Conservation (phyloP, 192 early-diverging fungal genomes). For the Mortierella antarctica region DNA sequence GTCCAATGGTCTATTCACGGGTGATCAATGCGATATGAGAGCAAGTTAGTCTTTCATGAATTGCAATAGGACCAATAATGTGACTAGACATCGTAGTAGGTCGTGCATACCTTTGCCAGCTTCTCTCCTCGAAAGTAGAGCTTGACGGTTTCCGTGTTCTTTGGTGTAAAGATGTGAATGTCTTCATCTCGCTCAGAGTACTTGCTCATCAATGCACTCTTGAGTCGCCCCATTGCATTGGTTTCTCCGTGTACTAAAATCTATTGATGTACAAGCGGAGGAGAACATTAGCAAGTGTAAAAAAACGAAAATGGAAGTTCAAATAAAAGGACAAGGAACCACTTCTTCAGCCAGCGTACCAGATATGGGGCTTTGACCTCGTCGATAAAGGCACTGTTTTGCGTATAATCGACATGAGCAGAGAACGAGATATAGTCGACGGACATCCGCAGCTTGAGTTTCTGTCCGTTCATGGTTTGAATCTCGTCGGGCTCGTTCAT, state of each 20-base stretch:
- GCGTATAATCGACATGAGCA: slow-evolving; percentile 96
- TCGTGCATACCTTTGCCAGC: slow-evolving; percentile 78
- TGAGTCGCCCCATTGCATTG: slow-evolving; percentile 92
- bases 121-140: slow-evolving; percentile 96
- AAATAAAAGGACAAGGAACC: not conserved
- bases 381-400: slow-evolving; percentile 97
- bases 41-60: not conserved
- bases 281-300: not conserved
- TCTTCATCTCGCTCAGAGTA: slow-evolving; percentile 83
- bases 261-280: slow-evolving; percentile 24
- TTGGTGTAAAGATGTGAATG: slow-evolving; percentile 88
- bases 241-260: slow-evolving; percentile 96
- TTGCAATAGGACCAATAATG: not conserved
- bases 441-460: slow-evolving; percentile 81
- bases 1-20: slow-evolving; percentile 76
- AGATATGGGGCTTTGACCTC: slow-evolving; percentile 92
- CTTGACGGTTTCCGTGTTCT: slow-evolving; percentile 89
- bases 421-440: slow-evolving; percentile 98
- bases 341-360: slow-evolving; percentile 51
- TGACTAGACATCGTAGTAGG: not conserved
- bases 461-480: slow-evolving; percentile 80
- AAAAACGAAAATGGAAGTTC: not conserved
- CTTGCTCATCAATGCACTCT: slow-evolving; percentile 85
- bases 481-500: slow-evolving; percentile 92
- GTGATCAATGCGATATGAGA: not conserved